Conservation (phyloP, 2,329 filamentous ascomycete species). For the Sporothrix dimorphospora region DNA sequence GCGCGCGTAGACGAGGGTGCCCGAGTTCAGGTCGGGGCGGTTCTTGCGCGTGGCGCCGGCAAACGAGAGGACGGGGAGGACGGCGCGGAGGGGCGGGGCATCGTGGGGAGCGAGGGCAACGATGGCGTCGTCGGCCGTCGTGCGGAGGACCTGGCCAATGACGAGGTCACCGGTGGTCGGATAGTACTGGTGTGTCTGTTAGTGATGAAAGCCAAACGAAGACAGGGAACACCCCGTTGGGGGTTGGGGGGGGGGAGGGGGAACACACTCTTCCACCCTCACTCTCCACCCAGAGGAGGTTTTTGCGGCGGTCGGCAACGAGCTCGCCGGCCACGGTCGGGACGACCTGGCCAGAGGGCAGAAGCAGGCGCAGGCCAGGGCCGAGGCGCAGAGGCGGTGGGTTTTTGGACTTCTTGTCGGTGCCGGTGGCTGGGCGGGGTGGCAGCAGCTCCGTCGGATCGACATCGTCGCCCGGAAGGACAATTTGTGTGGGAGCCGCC, state of each 20-base stretch:
- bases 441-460: slow-evolving; percentile 44
- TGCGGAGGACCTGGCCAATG: slow-evolving; percentile 81
- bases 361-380: slow-evolving; percentile 79
- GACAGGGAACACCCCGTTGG: slow-evolving; percentile 36
- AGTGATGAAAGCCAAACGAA: slow-evolving; percentile 41
- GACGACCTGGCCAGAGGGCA: slow-evolving; percentile 74
- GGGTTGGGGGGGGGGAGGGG: slow-evolving; percentile 38
- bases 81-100: slow-evolving; percentile 54
- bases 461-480: slow-evolving; percentile 82
- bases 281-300: slow-evolving; percentile 76
- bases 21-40: slow-evolving; percentile 72
- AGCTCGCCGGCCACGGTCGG: slow-evolving; percentile 70
- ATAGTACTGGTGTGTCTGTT: slow-evolving; percentile 64
- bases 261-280: slow-evolving; percentile 67
- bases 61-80: slow-evolving; percentile 87
- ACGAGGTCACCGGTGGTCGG: slow-evolving; percentile 83
- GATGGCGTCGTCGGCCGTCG: slow-evolving; percentile 75
- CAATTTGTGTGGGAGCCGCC: slow-evolving; percentile 48
- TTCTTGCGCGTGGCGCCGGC: slow-evolving; percentile 93
- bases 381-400: slow-evolving; percentile 78
- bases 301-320: slow-evolving; percentile 70
- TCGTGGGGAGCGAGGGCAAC: slow-evolving; percentile 72
- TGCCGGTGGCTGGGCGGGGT: slow-evolving; percentile 48
- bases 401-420: slow-evolving; percentile 70
- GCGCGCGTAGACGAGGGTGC: slow-evolving; percentile 86